Evolutionary conservation across 2,329 filamentous ascomycete genomes (phyloP), one percentile per base, ranked within the genome.

Genomic region (Immersiporthe knoxdaviesiana): DNA sequence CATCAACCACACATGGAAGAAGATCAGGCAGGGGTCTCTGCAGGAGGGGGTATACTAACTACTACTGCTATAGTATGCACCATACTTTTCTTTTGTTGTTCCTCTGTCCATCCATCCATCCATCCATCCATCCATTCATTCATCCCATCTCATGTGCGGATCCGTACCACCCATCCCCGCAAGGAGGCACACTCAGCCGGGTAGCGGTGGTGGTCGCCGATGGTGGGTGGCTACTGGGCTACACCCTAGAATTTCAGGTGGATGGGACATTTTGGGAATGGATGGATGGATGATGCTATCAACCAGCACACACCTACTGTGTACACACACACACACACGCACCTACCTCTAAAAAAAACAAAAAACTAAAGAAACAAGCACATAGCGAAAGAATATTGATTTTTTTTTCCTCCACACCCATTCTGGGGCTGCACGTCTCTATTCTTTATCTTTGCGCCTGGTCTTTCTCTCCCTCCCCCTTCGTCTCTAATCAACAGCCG

Each of bases 81-180:
- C 16, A 44, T 44, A 41, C 39, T 14, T 3, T 8, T 8, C 35
- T 18, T 18, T 21, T 21, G n/a, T n/a, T 44, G 41, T 44, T 44
- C 18, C 41, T 18, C n/a, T n/a, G n/a, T n/a, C n/a, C 35, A 35
- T 44, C 41, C 16, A 7, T 12, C 41, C 41, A 5, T 18, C 16
- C 14, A 8, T 47, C 44, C 44, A 8, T 47, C 44, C n/a, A n/a
- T n/a, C 44, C 41, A 44, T 44, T 5, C 41, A 39, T 39, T 12
- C 21, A 47, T 32, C 52, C 52, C 52, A 47, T 32, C 52, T 27
- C 52, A 32, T 56, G 52, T 30, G 52, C 52, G 24, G 52, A 30
- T 56, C 52, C 52, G 52, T 56, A 56, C 52, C 52, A 56, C 27
- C 24, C 12, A 30, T 56, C 24, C 52, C 52, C 52, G 24, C 52